Percentiles rank a stretch among this genome's conserved stretches.
Conservation (phyloP, 1,284 basidiomycete species). For the Rhodotorula sp. region DNA sequence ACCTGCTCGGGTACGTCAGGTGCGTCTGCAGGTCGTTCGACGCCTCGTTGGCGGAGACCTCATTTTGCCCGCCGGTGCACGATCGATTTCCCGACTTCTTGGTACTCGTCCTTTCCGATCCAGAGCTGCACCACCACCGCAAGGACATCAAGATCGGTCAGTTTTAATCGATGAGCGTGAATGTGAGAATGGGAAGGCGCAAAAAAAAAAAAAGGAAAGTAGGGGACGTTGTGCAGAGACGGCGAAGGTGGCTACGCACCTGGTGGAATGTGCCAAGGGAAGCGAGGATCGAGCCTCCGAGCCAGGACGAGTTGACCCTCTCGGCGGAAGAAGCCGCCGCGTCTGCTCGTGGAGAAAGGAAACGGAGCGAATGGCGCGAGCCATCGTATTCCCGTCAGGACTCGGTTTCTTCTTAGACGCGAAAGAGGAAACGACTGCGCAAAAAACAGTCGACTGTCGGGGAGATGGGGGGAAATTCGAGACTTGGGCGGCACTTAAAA, state of each 20-base stretch:
- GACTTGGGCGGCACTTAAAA: neutral
- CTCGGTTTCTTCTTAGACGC: neutral
- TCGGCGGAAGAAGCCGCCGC: slow-evolving; percentile 60
- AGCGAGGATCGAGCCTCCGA: slow-evolving; percentile 88
- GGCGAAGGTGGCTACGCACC: slow-evolving; percentile 14
- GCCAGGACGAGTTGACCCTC: slow-evolving; percentile 84
- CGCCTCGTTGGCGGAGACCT: too few species aligned
- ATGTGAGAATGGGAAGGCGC: too few species aligned
- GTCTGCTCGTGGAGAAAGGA: slow-evolving; percentile 4
- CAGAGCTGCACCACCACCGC: slow-evolving; percentile 31
- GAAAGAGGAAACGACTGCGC: too few species aligned
- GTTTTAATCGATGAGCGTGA: too few species aligned
- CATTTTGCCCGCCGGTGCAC: slow-evolving; percentile 25
- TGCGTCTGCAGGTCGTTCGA: neutral
- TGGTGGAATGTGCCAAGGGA: slow-evolving; percentile 96
- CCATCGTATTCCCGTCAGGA: neutral
- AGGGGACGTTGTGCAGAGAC: too few species aligned
- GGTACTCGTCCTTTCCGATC: slow-evolving; percentile 46
- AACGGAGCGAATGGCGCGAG: too few species aligned
- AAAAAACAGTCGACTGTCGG: neutral
- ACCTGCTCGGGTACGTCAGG: too few species aligned
- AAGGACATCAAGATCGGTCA: too few species aligned
- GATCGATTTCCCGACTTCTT: slow-evolving; percentile 40
- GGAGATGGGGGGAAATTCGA: neutral
- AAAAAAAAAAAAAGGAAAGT: neutral